phyloP scores from a whole-genome alignment of 75 land plant genomes.

The Pinus taeda region DNA sequence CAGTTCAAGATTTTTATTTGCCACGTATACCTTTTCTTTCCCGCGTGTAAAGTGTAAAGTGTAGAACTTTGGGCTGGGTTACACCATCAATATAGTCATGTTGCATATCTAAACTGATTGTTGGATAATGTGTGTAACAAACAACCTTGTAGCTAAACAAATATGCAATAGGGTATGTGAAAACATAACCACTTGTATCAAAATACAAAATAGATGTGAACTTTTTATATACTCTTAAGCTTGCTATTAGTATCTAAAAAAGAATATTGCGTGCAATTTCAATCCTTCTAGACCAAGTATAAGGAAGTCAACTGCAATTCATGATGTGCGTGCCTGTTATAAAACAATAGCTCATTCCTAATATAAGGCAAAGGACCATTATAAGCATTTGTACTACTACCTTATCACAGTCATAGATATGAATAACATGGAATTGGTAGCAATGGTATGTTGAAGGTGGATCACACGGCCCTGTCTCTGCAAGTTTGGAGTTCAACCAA shows the following conservation, averaged over 20 bases:
- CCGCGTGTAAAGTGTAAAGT: too few species aligned
- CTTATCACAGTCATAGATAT: conserved; percentile 68
- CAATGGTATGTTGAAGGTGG: conserved; percentile 65
- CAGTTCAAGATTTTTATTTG: too few species aligned
- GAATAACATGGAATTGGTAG: conserved; percentile 75
- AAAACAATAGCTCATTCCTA: conserved; percentile 86
- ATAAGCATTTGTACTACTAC: conserved; percentile 74
- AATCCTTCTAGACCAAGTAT: too few species aligned
- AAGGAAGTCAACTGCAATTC: too few species aligned
- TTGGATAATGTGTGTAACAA: conserved; percentile 98
- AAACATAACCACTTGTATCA: conserved; percentile 97
- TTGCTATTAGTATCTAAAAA: too few species aligned
- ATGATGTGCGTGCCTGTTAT: conserved; percentile 49
- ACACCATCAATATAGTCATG: too few species aligned
- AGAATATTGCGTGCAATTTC: too few species aligned
- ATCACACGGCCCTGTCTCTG: conserved; percentile 72
- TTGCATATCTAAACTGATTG: conserved; percentile 91
- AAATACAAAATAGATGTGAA: conserved; percentile 77
- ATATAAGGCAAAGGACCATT: conserved; percentile 53
- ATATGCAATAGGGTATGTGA: conserved; percentile 92
- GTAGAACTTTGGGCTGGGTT: too few species aligned
- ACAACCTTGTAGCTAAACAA: conserved; percentile 87
- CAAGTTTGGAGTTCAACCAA: conserved; percentile 91
- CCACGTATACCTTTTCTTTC: too few species aligned
- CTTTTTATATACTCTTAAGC: conserved; percentile 13